Percentiles rank a stretch among this genome's conserved stretches.
phyloP scores from a whole-genome alignment of 768 basidiomycete species.

The Wakefieldia striispora region DNA sequence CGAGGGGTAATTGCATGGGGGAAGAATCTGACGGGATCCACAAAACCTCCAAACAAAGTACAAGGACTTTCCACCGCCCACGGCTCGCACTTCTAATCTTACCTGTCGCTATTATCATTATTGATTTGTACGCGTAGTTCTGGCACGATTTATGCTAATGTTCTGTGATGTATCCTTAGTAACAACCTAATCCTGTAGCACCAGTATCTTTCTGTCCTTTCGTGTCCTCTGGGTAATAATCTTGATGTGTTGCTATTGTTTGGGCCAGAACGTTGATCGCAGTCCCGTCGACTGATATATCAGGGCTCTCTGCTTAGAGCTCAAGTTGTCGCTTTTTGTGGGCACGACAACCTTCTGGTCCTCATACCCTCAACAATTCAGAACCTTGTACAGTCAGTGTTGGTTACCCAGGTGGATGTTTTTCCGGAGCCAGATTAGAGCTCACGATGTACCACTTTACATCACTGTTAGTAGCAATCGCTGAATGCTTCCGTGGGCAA shows the following conservation, averaged over 20 bases:
- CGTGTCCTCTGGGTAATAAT: slow-evolving; percentile 8
- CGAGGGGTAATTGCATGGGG: slow-evolving; percentile 31
- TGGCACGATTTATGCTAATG: neutral
- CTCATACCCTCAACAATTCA: too few relatives aligned
- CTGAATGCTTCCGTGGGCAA: too few relatives aligned
- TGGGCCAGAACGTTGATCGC: neutral
- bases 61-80: neutral
- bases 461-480: too few relatives aligned
- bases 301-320: too few relatives aligned
- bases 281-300: too few relatives aligned
- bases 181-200: slow-evolving; percentile 13
- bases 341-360: too few relatives aligned
- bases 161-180: slow-evolving; percentile 25
- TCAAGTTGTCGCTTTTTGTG: too few relatives aligned
- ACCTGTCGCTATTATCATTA: slow-evolving; percentile 10
- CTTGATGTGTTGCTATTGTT: slow-evolving; percentile 10
- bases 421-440: too few relatives aligned
- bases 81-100: slow-evolving; percentile 4
- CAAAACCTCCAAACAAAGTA: neutral
- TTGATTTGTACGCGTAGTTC: slow-evolving; percentile 9
- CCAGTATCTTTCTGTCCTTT: slow-evolving; percentile 4
- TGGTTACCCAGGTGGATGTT: too few relatives aligned
- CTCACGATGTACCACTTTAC: too few relatives aligned
- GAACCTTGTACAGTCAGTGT: too few relatives aligned
- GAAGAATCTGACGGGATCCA: slow-evolving; percentile 22